Evolutionary conservation across 805 yeast species (phyloP).

Genomic region (Komagataella ulmi): DNA sequence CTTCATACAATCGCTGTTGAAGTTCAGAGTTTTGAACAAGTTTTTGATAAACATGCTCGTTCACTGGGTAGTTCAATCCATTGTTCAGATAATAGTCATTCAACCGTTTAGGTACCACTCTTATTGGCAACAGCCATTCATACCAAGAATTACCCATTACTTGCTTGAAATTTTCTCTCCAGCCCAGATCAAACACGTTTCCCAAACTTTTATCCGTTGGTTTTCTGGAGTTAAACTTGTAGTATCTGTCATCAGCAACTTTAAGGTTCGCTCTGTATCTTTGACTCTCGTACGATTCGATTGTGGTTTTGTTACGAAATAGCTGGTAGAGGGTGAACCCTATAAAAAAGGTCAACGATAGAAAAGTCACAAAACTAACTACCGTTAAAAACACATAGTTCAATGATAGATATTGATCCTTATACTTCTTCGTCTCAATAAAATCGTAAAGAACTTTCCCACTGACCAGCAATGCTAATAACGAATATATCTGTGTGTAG

Average conservation of each 20-base stretch:
- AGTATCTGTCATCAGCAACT: constrained; percentile 18
- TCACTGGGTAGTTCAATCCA: constrained; percentile 41
- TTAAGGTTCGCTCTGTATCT: constrained; percentile 28
- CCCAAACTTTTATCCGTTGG: constrained; percentile 34
- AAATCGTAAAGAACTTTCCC: constrained; percentile 32
- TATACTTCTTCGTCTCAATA: constrained; percentile 26
- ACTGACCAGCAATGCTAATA: constrained; percentile 25
- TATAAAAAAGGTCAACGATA: constrained; percentile 46
- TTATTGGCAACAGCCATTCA: constrained; percentile 63
- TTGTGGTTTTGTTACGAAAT: constrained; percentile 58
- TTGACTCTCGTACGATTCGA: constrained; percentile 54
- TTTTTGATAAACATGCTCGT: constrained; percentile 26
- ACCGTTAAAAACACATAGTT: constrained; percentile 50
- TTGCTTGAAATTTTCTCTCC: constrained; percentile 41
- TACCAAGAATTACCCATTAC: constrained; percentile 60
- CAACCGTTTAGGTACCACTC: neutral
- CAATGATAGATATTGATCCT: constrained; percentile 33
- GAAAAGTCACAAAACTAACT: constrained; percentile 33
- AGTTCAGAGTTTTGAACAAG: constrained; percentile 26
- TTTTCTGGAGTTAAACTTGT: constrained; percentile 22
- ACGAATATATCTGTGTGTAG: constrained; percentile 36
- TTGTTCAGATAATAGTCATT: constrained; percentile 11
- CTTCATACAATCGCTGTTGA: constrained; percentile 31
- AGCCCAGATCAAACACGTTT: constrained; percentile 71
- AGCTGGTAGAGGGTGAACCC: constrained; percentile 47